phyloP scores from a whole-genome alignment of 257 asterid genomes.

The Solanum boliviense region DNA sequence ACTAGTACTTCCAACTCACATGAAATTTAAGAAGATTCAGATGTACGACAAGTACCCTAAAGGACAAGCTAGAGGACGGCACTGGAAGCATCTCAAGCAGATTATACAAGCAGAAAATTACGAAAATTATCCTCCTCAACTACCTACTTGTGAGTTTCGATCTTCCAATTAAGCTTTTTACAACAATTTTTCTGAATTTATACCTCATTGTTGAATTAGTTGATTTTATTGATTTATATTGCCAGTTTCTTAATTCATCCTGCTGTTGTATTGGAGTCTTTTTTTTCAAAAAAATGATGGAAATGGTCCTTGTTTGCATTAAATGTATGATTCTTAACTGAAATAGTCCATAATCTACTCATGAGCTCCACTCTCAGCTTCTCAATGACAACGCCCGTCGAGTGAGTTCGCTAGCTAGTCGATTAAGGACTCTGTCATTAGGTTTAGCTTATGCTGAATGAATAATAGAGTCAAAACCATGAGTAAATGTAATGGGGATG shows the following conservation, averaged over 20 bases:
- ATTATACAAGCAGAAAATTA: constrained; percentile 79
- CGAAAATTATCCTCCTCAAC: constrained; percentile 50
- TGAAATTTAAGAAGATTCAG: constrained; percentile 83
- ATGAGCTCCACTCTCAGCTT: neutral
- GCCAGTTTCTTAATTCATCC: neutral
- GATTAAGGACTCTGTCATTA: neutral
- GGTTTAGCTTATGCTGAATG: neutral
- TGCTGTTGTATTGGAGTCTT: neutral
- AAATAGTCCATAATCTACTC: neutral
- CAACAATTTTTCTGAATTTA: neutral
- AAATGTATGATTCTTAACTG: neutral
- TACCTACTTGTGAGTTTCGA: constrained; percentile 60
- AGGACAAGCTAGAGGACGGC: constrained; percentile 75
- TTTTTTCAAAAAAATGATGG: neutral
- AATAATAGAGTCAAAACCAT: neutral
- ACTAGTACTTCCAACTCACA: constrained; percentile 62
- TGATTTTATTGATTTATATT: neutral
- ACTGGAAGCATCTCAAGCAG: constrained; percentile 96
- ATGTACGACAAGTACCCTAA: constrained; percentile 85
- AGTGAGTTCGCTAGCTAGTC: neutral
- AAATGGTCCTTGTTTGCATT: neutral
- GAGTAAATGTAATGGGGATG: neutral
- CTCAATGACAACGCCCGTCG: neutral
- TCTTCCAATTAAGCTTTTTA: neutral
- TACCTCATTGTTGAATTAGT: neutral